Conservation (phyloP, 2,329 filamentous ascomycete species). For the Fonsecaea nubica region DNA sequence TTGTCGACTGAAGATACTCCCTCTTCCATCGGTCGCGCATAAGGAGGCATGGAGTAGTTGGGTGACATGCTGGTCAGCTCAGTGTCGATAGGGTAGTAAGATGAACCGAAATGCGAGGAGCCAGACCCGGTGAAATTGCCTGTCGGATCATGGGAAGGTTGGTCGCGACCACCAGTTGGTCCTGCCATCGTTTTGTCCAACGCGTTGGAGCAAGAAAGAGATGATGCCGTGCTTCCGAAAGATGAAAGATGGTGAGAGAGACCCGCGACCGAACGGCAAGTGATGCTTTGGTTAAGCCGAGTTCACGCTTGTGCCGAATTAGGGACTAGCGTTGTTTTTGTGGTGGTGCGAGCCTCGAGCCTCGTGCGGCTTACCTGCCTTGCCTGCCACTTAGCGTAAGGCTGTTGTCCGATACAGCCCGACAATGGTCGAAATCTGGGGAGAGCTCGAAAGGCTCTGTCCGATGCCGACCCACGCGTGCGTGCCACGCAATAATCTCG, state of each 20-base stretch:
- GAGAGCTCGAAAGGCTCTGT: constrained; percentile 7
- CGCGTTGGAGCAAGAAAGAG: constrained; percentile 9
- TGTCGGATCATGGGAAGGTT: constrained; percentile 29
- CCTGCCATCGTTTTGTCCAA: constrained; percentile 28
- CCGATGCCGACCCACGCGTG: constrained; percentile 14
- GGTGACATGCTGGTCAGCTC: constrained; percentile 31
- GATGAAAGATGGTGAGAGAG: constrained; percentile 18
- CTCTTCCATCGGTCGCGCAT: constrained; percentile 28
- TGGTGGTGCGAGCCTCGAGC: background rate
- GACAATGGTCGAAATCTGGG: constrained; percentile 8
- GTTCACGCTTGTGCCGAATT: constrained; percentile 10
- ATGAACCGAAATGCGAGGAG: constrained; percentile 30
- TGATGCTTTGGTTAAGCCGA: constrained; percentile 16
- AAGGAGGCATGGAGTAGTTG: constrained; percentile 28
- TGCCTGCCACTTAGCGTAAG: background rate
- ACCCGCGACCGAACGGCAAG: constrained; percentile 19
- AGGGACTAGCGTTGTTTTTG: background rate
- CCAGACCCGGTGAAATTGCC: constrained; percentile 22
- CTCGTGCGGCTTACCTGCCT: background rate
- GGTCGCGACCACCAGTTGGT: constrained; percentile 27
- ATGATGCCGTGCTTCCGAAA: constrained; percentile 34
- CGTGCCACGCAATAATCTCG: background rate
- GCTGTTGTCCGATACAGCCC: background rate
- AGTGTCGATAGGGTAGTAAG: constrained; percentile 31
- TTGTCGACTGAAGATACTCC: constrained; percentile 11